Percentiles rank a stretch among this genome's conserved stretches.
These are phyloP conservation scores for Fusarium sp. DNA, from an alignment of 2,329 filamentous ascomycete genomes.

Conservation along the genomic window DNA sequence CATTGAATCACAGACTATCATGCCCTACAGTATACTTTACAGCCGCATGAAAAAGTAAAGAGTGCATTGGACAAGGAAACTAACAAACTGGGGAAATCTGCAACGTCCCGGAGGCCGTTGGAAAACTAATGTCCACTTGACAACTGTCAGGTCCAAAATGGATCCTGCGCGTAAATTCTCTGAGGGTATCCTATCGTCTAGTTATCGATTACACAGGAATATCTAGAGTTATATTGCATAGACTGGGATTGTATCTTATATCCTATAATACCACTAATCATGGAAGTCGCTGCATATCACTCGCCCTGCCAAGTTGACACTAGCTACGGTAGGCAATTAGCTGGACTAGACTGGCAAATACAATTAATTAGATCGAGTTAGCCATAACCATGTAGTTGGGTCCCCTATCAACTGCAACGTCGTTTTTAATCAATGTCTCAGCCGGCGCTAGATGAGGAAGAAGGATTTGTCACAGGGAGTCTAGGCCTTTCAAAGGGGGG, in stretches of 20 bases:
- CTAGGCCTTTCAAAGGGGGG: constrained; percentile 33
- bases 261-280: constrained; percentile 6
- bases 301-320: background rate
- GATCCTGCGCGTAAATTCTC: background rate
- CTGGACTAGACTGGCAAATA: background rate
- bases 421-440: constrained; percentile 35
- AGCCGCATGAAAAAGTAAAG: constrained; percentile 10
- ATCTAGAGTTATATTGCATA: constrained; percentile 2
- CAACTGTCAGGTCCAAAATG: constrained; percentile 29
- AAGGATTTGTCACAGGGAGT: constrained; percentile 26
- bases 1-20: background rate
- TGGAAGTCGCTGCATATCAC: background rate
- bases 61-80: constrained; percentile 3
- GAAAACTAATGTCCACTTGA: constrained; percentile 26
- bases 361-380: background rate
- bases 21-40: background rate
- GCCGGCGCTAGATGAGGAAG: constrained; percentile 28
- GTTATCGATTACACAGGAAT: background rate
- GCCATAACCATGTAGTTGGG: constrained; percentile 7
- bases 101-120: constrained; percentile 28
- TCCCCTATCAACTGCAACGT: constrained; percentile 32
- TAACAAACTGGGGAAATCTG: constrained; percentile 28
- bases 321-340: constrained; percentile 4
- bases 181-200: background rate
- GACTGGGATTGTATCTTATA: background rate